Percentiles rank a stretch among this genome's conserved stretches.
Evolutionary conservation across 2,329 filamentous ascomycete genomes (phyloP).

Genomic region (Truncatella angustata): DNA sequence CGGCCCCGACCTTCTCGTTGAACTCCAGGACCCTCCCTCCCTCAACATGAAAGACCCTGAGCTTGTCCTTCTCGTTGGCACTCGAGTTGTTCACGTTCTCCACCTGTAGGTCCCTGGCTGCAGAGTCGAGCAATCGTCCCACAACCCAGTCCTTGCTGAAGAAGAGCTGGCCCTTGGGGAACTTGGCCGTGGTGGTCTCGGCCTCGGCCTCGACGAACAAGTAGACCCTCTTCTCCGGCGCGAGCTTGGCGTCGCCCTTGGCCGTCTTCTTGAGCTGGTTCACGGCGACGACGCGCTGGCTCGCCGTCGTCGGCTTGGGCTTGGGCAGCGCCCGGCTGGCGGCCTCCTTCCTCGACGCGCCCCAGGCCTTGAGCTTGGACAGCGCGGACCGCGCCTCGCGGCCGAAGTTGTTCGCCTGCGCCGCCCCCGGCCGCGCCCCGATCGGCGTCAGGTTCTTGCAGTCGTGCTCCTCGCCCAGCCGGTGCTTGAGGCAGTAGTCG

Average conservation of each 20-base stretch:
- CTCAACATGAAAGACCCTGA: constrained; percentile 92
- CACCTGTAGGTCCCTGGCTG: constrained; percentile 74
- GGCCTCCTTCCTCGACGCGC: constrained; percentile 66
- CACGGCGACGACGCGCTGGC: constrained; percentile 65
- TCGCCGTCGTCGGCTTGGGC: constrained; percentile 60
- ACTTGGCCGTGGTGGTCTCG: constrained; percentile 79
- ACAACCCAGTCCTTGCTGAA: constrained; percentile 87
- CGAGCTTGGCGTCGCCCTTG: constrained; percentile 83
- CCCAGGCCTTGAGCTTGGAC: constrained; percentile 77
- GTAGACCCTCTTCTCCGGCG: constrained; percentile 83
- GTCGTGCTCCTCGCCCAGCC: constrained; percentile 77
- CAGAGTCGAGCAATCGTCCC: constrained; percentile 75
- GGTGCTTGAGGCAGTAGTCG: constrained; percentile 76
- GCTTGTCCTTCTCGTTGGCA: constrained; percentile 70
- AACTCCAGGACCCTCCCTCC: constrained; percentile 84
- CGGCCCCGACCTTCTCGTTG: constrained; percentile 75
- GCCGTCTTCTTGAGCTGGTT: constrained; percentile 81
- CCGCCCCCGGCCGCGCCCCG: constrained; percentile 44
- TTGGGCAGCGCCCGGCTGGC: constrained; percentile 60
- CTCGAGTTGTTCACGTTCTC: constrained; percentile 82
- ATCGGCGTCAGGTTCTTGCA: constrained; percentile 71
- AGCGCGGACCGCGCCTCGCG: constrained; percentile 74
- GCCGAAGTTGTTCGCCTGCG: constrained; percentile 43
- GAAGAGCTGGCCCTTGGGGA: constrained; percentile 78
- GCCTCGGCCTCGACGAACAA: constrained; percentile 87